Conservation (phyloP, 305 asterid species). For the Fraxinus paxiana region DNA sequence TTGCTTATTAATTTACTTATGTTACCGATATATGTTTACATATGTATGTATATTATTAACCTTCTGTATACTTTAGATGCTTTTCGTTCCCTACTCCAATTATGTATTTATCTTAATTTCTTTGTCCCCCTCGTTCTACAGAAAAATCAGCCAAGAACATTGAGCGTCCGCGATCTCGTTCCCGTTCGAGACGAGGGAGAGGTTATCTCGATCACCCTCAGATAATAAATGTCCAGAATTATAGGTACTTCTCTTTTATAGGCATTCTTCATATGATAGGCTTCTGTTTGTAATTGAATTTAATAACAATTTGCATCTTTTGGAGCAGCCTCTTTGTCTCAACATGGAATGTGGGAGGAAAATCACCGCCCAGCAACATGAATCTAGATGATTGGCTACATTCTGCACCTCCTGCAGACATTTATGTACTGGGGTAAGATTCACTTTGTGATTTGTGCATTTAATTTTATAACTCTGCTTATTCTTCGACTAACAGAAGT, state of each 20-base stretch:
- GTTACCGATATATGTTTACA: neutral
- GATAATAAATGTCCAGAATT: slow-evolving; percentile 79
- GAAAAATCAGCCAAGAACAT: slow-evolving; percentile 64
- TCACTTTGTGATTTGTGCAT: neutral
- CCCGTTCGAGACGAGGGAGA: slow-evolving; percentile 63
- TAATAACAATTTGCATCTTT: neutral
- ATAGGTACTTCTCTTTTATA: slow-evolving; percentile 52
- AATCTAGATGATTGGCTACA: slow-evolving; percentile 91
- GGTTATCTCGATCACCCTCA: slow-evolving; percentile 94
- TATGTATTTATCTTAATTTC: slow-evolving; percentile 11
- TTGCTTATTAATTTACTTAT: neutral
- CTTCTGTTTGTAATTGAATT: slow-evolving; percentile 10
- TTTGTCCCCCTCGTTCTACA: slow-evolving; percentile 30
- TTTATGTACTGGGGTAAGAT: slow-evolving; percentile 87
- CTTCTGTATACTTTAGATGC: neutral
- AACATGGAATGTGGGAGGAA: slow-evolving; percentile 98
- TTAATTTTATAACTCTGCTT: too few relatives aligned
- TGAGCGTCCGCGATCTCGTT: slow-evolving; percentile 60
- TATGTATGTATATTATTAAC: neutral
- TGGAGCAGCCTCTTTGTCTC: slow-evolving; percentile 68
- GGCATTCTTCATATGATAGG: neutral
- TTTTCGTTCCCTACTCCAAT: neutral
- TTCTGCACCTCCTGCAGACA: slow-evolving; percentile 95
- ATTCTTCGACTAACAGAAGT: neutral
- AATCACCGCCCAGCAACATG: slow-evolving; percentile 69